phyloP scores from a whole-genome alignment of 169 alveolate species.

The Plasmodium malariae region DNA sequence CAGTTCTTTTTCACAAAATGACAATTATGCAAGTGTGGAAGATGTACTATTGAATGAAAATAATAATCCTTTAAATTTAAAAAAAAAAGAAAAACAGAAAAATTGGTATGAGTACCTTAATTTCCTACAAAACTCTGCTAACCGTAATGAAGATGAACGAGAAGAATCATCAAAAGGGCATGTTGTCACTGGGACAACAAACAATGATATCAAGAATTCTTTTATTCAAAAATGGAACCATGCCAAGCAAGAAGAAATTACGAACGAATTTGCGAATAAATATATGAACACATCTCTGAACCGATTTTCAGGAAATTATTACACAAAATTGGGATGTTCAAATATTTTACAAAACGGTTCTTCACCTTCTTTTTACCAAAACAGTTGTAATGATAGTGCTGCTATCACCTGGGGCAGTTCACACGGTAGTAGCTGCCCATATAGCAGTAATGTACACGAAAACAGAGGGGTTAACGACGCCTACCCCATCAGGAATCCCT shows the following conservation, averaged over 20 bases:
- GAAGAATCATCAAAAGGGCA: not conserved
- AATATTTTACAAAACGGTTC: not conserved
- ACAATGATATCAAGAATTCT: not conserved
- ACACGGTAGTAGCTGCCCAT: too few species aligned
- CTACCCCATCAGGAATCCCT: too few species aligned
- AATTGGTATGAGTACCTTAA: too few species aligned
- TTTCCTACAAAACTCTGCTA: not conserved
- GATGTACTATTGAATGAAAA: not conserved
- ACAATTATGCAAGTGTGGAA: constrained; percentile 10
- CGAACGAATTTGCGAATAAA: not conserved
- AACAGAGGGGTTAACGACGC: too few species aligned
- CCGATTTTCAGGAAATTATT: not conserved
- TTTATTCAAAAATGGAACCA: not conserved
- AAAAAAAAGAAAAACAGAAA: not conserved
- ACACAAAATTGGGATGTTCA: not conserved
- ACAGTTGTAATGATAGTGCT: not conserved
- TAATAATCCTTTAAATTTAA: not conserved
- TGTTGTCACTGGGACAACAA: not conserved
- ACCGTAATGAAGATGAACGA: not conserved
- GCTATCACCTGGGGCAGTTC: too few species aligned
- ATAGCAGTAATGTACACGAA: too few species aligned
- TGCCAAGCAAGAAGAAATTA: not conserved
- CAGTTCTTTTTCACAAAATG: constrained; percentile 43
- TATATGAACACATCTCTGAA: too few species aligned
- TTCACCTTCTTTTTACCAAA: not conserved